Evolutionary conservation across 2,329 filamentous ascomycete species (phyloP).

Genomic region (Alternaria angustiovoidea): DNA sequence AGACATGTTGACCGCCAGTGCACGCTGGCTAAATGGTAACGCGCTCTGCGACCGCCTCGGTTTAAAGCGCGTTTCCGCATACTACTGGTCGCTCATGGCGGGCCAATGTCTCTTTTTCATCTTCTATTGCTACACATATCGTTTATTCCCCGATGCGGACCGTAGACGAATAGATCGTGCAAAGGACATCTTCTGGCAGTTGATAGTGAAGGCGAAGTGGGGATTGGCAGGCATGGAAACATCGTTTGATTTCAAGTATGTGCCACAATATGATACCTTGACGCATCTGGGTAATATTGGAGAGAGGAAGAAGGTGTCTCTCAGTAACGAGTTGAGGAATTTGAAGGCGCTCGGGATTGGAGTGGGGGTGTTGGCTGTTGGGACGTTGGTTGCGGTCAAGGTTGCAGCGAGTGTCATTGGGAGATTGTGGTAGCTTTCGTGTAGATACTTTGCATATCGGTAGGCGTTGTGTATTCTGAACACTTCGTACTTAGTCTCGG

Average conservation of each 20-base stretch:
- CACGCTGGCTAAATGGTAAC: slow-evolving; percentile 74
- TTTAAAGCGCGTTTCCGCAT: slow-evolving; percentile 64
- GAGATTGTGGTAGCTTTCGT: slow-evolving; percentile 26
- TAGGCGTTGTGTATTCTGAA: too few relatives aligned
- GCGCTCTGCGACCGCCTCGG: slow-evolving; percentile 67
- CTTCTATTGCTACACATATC: slow-evolving; percentile 61
- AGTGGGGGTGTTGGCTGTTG: slow-evolving; percentile 36
- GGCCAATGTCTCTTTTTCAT: slow-evolving; percentile 74
- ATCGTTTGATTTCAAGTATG: slow-evolving; percentile 75
- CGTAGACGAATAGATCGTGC: slow-evolving; percentile 61
- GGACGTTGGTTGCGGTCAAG: slow-evolving; percentile 37
- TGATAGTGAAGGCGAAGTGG: slow-evolving; percentile 70
- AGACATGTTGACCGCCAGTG: slow-evolving; percentile 72
- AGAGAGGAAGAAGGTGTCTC: slow-evolving; percentile 49
- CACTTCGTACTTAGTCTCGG: too few relatives aligned
- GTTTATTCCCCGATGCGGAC: slow-evolving; percentile 60
- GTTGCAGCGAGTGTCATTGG: slow-evolving; percentile 29
- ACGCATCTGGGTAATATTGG: slow-evolving; percentile 58
- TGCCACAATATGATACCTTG: slow-evolving; percentile 64
- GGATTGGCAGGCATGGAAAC: slow-evolving; percentile 69
- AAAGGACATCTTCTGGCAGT: slow-evolving; percentile 63
- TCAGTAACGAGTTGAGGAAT: slow-evolving; percentile 58
- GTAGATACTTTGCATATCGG: too few relatives aligned
- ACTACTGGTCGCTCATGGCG: slow-evolving; percentile 67
- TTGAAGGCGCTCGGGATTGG: slow-evolving; percentile 57